These are phyloP conservation scores for Nigrospora sphaerica DNA, from an alignment of 2,329 filamentous ascomycete species.

Conservation along the genomic window DNA sequence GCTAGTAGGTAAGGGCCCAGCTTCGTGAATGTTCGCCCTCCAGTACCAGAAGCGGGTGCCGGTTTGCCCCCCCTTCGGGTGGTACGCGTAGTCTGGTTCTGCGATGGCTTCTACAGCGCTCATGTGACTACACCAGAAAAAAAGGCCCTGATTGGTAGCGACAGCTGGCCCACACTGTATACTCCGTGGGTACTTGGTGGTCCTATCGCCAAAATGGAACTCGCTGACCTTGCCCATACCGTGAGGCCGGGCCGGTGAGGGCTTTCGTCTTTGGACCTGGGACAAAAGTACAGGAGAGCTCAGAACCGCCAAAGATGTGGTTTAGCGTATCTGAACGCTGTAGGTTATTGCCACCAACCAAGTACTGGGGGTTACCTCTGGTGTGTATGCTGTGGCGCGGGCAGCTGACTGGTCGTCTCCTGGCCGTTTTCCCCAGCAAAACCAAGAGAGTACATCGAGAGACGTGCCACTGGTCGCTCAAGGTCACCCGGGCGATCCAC, in stretches of 20 bases:
- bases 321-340: conserved; percentile 35
- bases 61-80: not conserved
- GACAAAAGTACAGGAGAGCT: conserved; percentile 33
- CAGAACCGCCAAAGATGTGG: conserved; percentile 32
- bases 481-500: conserved; percentile 39
- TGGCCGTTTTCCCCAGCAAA: conserved; percentile 41
- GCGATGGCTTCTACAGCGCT: conserved; percentile 40
- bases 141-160: conserved; percentile 42
- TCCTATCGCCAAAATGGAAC: not conserved
- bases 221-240: not conserved
- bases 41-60: too few species aligned
- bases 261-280: conserved; percentile 33
- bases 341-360: conserved; percentile 44
- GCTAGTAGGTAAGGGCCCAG: too few species aligned
- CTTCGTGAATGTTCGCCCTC: too few species aligned
- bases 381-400: not conserved
- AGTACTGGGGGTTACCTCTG: conserved; percentile 37
- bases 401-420: not conserved
- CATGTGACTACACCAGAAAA: conserved; percentile 43
- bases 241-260: conserved; percentile 42
- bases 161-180: conserved; percentile 45
- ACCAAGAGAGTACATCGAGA: conserved; percentile 47
- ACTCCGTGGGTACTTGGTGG: conserved; percentile 2
- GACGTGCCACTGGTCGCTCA: conserved; percentile 27
- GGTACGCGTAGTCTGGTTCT: conserved; percentile 45